Evolutionary conservation across 2,329 filamentous ascomycete species (phyloP).

Genomic region (Endoconidiophora laricicola): DNA sequence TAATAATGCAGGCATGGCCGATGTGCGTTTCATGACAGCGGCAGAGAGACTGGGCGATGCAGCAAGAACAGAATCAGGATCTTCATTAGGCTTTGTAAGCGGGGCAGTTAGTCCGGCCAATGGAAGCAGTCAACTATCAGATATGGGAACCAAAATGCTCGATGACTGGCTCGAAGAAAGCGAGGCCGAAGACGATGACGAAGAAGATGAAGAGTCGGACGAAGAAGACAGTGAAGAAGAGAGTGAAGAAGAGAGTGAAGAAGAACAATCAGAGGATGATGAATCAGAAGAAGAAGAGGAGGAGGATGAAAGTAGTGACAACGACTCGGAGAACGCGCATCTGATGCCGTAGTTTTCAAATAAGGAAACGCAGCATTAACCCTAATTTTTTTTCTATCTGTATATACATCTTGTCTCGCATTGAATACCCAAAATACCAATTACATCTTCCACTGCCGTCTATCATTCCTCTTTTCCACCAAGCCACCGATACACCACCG

Average conservation of each 20-base stretch:
- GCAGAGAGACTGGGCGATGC: constrained; percentile 47
- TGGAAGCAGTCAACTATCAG: constrained; percentile 23
- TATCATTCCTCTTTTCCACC: constrained; percentile 29
- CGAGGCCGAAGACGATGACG: constrained; percentile 38
- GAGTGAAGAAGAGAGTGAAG: constrained; percentile 34
- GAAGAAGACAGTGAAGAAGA: constrained; percentile 32
- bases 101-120: constrained; percentile 13
- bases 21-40: constrained; percentile 31
- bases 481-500: constrained; percentile 61
- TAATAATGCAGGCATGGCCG: too few species aligned
- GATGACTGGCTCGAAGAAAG: constrained; percentile 85
- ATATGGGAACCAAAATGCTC: constrained; percentile 53
- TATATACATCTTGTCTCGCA: background rate
- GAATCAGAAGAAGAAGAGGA: constrained; percentile 26
- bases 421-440: background rate
- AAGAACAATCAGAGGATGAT: constrained; percentile 30
- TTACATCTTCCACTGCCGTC: too few species aligned
- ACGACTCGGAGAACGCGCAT: constrained; percentile 28
- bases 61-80: constrained; percentile 24
- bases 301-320: constrained; percentile 30
- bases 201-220: constrained; percentile 33
- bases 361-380: background rate
- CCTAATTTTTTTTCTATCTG: background rate
- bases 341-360: constrained; percentile 23
- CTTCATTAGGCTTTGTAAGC: background rate